Percentiles rank a stretch among this genome's conserved stretches.
These are phyloP conservation scores for Trichosporon sp. DNA, from an alignment of 1,284 basidiomycete species.

Conservation along the genomic window DNA sequence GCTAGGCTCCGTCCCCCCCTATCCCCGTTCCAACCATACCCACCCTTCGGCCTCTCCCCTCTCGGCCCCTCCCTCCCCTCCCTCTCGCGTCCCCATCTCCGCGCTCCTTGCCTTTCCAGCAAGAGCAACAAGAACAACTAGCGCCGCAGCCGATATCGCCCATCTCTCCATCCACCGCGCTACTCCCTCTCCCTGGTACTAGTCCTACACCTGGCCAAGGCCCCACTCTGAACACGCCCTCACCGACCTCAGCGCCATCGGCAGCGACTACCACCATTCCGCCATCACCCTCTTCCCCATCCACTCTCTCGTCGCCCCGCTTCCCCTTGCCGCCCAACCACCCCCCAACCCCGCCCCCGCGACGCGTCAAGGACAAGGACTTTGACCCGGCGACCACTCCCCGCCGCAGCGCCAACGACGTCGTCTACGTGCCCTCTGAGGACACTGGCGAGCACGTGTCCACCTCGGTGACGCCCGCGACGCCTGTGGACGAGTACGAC, in stretches of 20 bases:
- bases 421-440: constrained; percentile 40
- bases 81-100: constrained; percentile 12
- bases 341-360: constrained; percentile 10
- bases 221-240: background rate
- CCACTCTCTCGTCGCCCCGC: background rate
- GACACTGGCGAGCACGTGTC: background rate
- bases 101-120: constrained; percentile 15
- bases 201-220: background rate
- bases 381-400: background rate
- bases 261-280: constrained; percentile 8
- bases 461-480: constrained; percentile 14
- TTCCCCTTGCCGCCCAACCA: constrained; percentile 9
- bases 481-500: constrained; percentile 1
- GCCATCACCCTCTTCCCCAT: background rate
- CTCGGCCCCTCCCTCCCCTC: constrained; percentile 15
- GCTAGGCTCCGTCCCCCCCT: constrained; percentile 13
- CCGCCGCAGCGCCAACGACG: constrained; percentile 39
- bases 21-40: constrained; percentile 12
- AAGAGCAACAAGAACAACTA: background rate
- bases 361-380: constrained; percentile 14
- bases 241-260: constrained; percentile 15
- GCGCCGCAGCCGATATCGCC: constrained; percentile 15
- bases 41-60: constrained; percentile 17
- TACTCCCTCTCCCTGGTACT: background rate
- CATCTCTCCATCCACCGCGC: constrained; percentile 3